These are phyloP conservation scores for Alternaria arbusti DNA, from an alignment of 2,329 filamentous ascomycete species.

Conservation along the genomic window DNA sequence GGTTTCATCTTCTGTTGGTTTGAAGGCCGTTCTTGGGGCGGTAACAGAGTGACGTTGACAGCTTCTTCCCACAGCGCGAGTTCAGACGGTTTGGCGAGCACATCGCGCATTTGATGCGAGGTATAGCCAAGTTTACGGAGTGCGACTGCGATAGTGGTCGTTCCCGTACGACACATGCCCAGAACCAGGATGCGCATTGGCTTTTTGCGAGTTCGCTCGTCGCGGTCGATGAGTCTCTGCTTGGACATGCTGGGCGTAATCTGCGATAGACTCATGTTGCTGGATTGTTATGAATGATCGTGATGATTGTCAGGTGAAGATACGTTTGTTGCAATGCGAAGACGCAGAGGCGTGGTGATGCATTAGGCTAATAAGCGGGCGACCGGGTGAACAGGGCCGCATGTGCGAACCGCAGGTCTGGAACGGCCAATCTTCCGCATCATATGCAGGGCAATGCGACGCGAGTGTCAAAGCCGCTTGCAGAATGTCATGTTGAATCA, in stretches of 20 bases:
- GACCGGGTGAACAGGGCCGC: conserved; percentile 24
- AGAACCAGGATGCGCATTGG: conserved; percentile 76
- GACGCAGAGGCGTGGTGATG: conserved; percentile 10
- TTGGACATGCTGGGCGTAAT: conserved; percentile 8
- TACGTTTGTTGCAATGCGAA: conserved; percentile 3
- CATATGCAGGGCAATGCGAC: background rate
- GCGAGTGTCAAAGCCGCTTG: background rate
- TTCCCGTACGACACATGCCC: conserved; percentile 73
- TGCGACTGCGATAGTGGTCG: conserved; percentile 56
- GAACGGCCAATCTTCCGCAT: conserved; percentile 1
- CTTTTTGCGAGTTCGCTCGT: conserved; percentile 68
- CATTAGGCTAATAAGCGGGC: conserved; percentile 35
- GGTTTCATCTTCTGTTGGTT: conserved; percentile 20
- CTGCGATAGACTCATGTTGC: background rate
- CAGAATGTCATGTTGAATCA: background rate
- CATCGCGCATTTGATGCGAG: conserved; percentile 30
- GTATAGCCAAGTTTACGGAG: conserved; percentile 54
- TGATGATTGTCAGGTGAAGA: background rate
- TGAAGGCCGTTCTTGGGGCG: conserved; percentile 15
- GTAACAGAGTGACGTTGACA: conserved; percentile 28
- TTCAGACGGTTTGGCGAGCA: conserved; percentile 26
- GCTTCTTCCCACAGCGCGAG: conserved; percentile 41
- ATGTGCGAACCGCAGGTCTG: conserved; percentile 19
- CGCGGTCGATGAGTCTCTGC: conserved; percentile 62
- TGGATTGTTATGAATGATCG: background rate